phyloP scores from a whole-genome alignment of 441 rosid species.

The Heliophila coronopifolia region DNA sequence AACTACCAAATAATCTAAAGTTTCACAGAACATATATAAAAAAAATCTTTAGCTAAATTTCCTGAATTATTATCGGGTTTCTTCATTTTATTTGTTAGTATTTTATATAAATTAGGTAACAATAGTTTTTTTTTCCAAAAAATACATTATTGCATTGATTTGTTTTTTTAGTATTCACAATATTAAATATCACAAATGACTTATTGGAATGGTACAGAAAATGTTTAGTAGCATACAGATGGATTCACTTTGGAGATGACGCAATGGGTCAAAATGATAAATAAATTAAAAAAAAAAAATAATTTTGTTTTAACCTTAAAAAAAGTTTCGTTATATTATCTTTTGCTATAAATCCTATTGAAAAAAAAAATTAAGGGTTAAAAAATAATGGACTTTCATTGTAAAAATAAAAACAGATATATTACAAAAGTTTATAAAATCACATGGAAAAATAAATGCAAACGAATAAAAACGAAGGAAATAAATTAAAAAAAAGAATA shows the following conservation, averaged over 20 bases:
- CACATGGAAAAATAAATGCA: constrained; percentile 10
- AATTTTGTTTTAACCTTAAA: constrained; percentile 1
- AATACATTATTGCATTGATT: neutral
- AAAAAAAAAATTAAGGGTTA: constrained; percentile 35
- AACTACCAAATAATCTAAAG: too few species aligned
- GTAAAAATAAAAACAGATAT: constrained; percentile 1
- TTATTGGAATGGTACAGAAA: neutral
- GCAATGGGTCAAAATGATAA: neutral
- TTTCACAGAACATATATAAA: too few species aligned
- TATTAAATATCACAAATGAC: neutral
- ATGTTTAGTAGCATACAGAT: constrained; percentile 1
- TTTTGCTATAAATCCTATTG: constrained; percentile 39
- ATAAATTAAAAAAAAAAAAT: neutral
- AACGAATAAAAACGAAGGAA: neutral
- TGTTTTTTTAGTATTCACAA: neutral
- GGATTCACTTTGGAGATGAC: constrained; percentile 9
- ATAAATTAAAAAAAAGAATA: constrained; percentile 15
- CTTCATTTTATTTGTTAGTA: neutral
- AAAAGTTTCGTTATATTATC: constrained; percentile 42
- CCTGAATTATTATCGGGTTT: neutral
- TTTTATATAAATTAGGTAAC: neutral
- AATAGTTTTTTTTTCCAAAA: neutral
- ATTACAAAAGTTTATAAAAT: constrained; percentile 7
- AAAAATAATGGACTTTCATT: constrained; percentile 17
- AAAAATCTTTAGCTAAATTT: too few species aligned